A percentile compares a stretch with the other conserved stretches of the same genome.
phyloP scores from a whole-genome alignment of 805 yeast species.

The Metschnikowia matae region DNA sequence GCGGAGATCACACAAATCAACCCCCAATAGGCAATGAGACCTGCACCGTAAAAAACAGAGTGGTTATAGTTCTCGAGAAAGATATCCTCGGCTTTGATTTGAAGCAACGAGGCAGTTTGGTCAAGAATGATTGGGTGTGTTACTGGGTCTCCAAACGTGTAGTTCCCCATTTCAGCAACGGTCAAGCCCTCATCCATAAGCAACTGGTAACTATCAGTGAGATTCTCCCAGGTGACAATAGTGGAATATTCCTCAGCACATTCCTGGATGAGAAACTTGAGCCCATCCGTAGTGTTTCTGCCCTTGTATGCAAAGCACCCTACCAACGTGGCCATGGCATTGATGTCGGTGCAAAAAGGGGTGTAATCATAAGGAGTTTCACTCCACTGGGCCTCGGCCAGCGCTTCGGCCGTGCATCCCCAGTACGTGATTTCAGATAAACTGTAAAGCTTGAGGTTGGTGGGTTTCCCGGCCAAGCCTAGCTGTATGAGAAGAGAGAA shows the following conservation, averaged over 20 bases:
- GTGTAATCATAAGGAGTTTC: slow-evolving; percentile 6
- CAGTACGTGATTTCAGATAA: slow-evolving; percentile 9
- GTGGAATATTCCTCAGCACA: slow-evolving; percentile 6
- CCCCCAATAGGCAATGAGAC: slow-evolving; percentile 48
- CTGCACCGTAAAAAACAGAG: slow-evolving; percentile 36
- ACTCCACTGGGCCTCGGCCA: slow-evolving; percentile 6
- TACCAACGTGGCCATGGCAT: slow-evolving; percentile 13
- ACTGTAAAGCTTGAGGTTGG: slow-evolving; percentile 7
- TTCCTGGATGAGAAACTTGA: slow-evolving; percentile 6
- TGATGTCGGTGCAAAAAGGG: slow-evolving; percentile 10
- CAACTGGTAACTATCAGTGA: slow-evolving; percentile 9
- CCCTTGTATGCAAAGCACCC: slow-evolving; percentile 10
- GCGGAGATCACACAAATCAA: slow-evolving; percentile 40
- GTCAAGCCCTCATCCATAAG: slow-evolving; percentile 6
- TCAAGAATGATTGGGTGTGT: slow-evolving; percentile 14
- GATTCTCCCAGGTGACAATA: slow-evolving; percentile 8
- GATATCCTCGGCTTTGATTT: slow-evolving; percentile 25
- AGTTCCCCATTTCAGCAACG: slow-evolving; percentile 8
- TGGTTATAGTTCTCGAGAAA: slow-evolving; percentile 37
- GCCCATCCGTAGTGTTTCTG: slow-evolving; percentile 5
- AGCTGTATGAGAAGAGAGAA: slow-evolving; percentile 3
- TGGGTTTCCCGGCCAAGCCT: slow-evolving; percentile 10
- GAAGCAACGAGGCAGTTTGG: slow-evolving; percentile 9
- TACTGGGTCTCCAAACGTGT: slow-evolving; percentile 23
- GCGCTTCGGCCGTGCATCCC: slow-evolving; percentile 10